Evolutionary conservation across 192 early-diverging fungal genomes (phyloP), one percentile per base, ranked within the genome.

Genomic region (Umbelopsis sp.): DNA sequence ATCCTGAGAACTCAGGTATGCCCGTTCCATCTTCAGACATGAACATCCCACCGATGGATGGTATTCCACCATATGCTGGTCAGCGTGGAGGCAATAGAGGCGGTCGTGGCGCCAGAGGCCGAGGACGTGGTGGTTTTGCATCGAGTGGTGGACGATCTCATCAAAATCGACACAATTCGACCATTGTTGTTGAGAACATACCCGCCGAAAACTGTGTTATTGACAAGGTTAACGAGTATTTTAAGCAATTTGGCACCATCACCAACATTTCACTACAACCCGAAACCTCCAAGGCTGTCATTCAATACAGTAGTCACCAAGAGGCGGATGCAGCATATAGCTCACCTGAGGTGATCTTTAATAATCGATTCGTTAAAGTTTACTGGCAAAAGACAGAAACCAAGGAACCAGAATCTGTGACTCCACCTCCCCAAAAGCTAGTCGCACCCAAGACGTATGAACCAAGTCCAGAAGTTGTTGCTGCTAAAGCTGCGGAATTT

Each of bases 321-420:
- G 93, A 95, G 71, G 94, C 93, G 2, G 76, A 78, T 25, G 87
- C 84, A 9, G 92, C 92, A 12, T 88, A 93, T 65, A 82, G 81
- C 45, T 90, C 87, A 22, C 93, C 94, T 4, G 90, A 92, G 17
- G 84, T 88, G 11, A 91, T 95, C 41, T 95, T 95, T 81, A 91
- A 84, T 21, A 95, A 95, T 75, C 87, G 94, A 24, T 95, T 95
- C 71, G 93, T 95, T 52, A 92, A 92, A 69, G 88, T 95, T n/a
- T 95, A 86, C 75, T 95, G 92, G 90, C 78, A 87, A 36, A 82
- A 82, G 12, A 83, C 80, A 38, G 85, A 86, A 10, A 24, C 77
- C 22, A 70, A 80, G 38, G 69, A 69, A 31, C 68, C 76, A 24
- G 72, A 70, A 10, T 74, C 67, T 26, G 65, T 74, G 22, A 73